These are phyloP conservation scores for Arachis hypogaea DNA, from an alignment of 306 rosid species.

Conservation along the genomic window DNA sequence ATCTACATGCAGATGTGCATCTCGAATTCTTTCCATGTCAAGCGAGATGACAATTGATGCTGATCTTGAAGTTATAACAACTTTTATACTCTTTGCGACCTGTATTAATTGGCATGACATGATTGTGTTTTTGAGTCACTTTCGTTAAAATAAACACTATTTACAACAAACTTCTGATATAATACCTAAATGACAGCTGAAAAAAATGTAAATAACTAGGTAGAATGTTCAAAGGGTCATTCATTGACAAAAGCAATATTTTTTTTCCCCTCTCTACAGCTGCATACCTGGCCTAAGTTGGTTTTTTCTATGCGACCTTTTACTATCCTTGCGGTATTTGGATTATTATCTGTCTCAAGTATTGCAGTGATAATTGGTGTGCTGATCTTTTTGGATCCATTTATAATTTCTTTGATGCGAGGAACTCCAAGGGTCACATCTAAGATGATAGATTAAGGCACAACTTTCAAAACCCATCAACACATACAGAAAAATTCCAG, in stretches of 20 bases:
- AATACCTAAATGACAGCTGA: constrained; percentile 10
- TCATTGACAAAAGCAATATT: background rate
- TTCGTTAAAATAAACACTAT: background rate
- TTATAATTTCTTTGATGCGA: constrained; percentile 91
- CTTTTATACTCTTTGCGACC: constrained; percentile 80
- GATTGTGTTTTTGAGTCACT: constrained; percentile 8
- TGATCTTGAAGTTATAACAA: constrained; percentile 56
- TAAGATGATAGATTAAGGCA: constrained; percentile 56
- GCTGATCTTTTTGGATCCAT: constrained; percentile 73
- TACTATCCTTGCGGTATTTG: constrained; percentile 64
- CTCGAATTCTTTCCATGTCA: constrained; percentile 71
- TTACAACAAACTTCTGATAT: background rate
- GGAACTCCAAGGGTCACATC: constrained; percentile 96
- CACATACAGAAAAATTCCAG: constrained; percentile 15
- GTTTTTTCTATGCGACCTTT: constrained; percentile 93
- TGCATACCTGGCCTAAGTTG: constrained; percentile 80
- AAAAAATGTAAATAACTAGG: background rate
- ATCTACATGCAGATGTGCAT: constrained; percentile 68
- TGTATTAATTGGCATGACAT: constrained; percentile 40
- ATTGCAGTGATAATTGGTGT: constrained; percentile 88
- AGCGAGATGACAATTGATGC: constrained; percentile 66
- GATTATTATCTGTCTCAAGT: constrained; percentile 62
- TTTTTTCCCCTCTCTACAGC: background rate
- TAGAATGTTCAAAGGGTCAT: background rate
- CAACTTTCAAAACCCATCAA: constrained; percentile 41